Base-by-base conservation (phyloP, 768 basidiomycete species). In the Lactarius pseudohatsudake region DNA sequence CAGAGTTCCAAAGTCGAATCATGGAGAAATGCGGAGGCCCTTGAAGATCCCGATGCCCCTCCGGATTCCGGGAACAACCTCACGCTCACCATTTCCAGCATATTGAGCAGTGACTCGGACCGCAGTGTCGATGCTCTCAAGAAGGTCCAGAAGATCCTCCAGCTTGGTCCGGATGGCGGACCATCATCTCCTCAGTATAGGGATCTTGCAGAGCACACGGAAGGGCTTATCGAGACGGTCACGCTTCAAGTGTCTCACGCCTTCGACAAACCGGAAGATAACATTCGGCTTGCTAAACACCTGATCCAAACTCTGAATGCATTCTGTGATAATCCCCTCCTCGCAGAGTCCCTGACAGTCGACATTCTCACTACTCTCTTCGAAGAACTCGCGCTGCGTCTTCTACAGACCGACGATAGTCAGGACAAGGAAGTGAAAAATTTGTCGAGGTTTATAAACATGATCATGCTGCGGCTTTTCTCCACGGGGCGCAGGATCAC, bases 231-330 rank as follows among this genome's bases (percentile, higher is more conserved):
- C 38, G 93, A 96, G 74, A 94, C 93, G 1, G 89, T 99, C 72
- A 91, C 92, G 3, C 81, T 92, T 30, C 91, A 96, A 73, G 93
- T 96, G 92, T 85, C 91, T 11, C 91, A 94, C 75, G 87, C 94
- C 22, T 98, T 98, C 74, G 92, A 94, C 60, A 84, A 85, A 57
- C 88, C 88, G 2, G 86, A 90, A 34, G 88, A 91, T 69, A 93
- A 94, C 72, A 95, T 97, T 79, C 86, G 97, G 47, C 81, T 99
- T 10, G 94, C 96, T 57, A 99, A 99, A 77, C 97, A 98, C 76
- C 85, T 98, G 61, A 96, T 98, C 69, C 96, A 98, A 76, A 96
- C 96, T 0, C 84, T 98, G 34, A 95, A 96, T 72, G 91, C 91
- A 30, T 94, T 98, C 75, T 96, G 95, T 72, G 95, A 98, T 73